These are phyloP conservation scores for Posidonia australis DNA, from an alignment of 106 monocot species.

Conservation along the genomic window DNA sequence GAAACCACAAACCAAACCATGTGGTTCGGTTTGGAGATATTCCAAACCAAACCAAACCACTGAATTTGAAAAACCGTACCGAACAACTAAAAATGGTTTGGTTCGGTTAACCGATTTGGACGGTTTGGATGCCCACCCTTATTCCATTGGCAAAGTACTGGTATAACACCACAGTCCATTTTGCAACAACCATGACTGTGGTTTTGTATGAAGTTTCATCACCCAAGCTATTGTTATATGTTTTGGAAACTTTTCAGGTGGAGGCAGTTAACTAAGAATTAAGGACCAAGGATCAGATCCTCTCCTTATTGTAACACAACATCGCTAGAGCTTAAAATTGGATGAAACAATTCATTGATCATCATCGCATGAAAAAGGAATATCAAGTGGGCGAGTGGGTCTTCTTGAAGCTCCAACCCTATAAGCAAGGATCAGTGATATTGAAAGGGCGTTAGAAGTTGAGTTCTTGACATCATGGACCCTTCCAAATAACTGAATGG, in stretches of 20 bases:
- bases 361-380: background rate
- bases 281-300: too few relatives aligned
- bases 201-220: background rate
- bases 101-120: too few relatives aligned
- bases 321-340: too few relatives aligned
- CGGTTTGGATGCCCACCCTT: too few relatives aligned
- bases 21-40: too few relatives aligned
- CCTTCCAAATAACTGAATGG: too few relatives aligned
- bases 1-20: too few relatives aligned
- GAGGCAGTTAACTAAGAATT: background rate
- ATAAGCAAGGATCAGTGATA: background rate
- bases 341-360: background rate
- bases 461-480: background rate
- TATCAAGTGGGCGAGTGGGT: background rate
- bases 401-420: too few relatives aligned
- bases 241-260: background rate
- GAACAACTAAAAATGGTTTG: too few relatives aligned
- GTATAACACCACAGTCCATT: background rate
- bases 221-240: background rate
- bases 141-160: background rate
- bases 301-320: too few relatives aligned
- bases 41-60: too few relatives aligned
- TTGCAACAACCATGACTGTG: background rate
- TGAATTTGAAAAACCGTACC: too few relatives aligned
- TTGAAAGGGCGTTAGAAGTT: background rate